Base-by-base conservation (phyloP, 768 basidiomycete species). In the Cystofilobasidium bisporidii region DNA sequence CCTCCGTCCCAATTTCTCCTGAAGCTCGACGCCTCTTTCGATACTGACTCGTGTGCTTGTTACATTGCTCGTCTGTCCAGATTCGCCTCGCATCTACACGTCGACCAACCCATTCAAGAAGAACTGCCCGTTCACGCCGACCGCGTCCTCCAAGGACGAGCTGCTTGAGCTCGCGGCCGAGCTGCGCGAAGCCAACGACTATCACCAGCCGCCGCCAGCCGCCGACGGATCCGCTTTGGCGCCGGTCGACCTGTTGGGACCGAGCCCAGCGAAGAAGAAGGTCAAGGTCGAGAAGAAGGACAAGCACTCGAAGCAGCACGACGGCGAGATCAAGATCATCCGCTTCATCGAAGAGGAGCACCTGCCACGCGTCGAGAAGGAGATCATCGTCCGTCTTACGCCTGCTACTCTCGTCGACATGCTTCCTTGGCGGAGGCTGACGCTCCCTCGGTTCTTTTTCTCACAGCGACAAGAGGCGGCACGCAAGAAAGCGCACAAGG, bases 31-130 rank as follows among this genome's bases (percentile, higher is more conserved):
- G 76, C 76, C 74, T 72, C 71, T 60, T 28, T n/a, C n/a, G n/a
- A n/a, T n/a, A n/a, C n/a, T n/a, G n/a, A n/a, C n/a, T n/a, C n/a
- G n/a, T n/a, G n/a, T n/a, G n/a, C n/a, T n/a, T n/a, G n/a, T n/a
- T n/a, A n/a, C n/a, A n/a, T n/a, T n/a, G n/a, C 33, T 40, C 41
- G 26, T 22, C 15, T 45, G 26, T 50, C 40, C 71, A 91, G 89
- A 89, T 79, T 91, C 90, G 57, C 88, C 89, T 30, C 84, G 90
- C 69, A 78, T 91, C 62, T 92, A 89, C 74, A 79, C 83, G 45
- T 91, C 89, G 40, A 88, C 87, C 18, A 92, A 92, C 76, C 90
- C 90, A 26, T 92, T 88, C 89, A 92, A 91, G 79, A 85, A 86
- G 50, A 84, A 85, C 12, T 85, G 88, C 38, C 86, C 86, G 20